Evolutionary conservation across 164 flowering plant genomes (phyloP).

Genomic region (Dillenia suffruticosa): DNA sequence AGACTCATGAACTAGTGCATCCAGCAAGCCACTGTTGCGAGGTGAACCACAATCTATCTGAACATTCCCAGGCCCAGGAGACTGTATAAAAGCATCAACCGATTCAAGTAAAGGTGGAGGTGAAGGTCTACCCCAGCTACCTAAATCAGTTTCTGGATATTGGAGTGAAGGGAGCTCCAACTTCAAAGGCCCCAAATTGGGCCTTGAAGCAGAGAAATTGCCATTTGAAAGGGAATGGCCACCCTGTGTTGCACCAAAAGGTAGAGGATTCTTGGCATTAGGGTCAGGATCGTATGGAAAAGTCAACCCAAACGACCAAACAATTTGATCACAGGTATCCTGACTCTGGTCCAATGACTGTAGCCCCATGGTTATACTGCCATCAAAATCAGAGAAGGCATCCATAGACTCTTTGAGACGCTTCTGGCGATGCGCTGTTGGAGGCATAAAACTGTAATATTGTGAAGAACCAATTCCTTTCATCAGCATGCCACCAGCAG

Average conservation of each 20-base stretch:
- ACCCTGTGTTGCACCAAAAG: constrained; percentile 36
- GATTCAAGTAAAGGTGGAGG: constrained; percentile 39
- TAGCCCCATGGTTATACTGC: constrained; percentile 23
- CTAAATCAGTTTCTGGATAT: constrained; percentile 61
- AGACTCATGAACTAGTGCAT: constrained; percentile 55
- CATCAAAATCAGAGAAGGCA: constrained; percentile 29
- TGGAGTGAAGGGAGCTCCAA: constrained; percentile 99
- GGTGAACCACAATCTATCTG: constrained; percentile 49
- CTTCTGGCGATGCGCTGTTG: constrained; percentile 40
- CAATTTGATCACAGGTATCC: constrained; percentile 27
- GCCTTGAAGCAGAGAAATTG: constrained; percentile 84
- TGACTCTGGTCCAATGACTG: constrained; percentile 36
- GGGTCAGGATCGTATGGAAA: constrained; percentile 41
- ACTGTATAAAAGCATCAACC: constrained; percentile 47
- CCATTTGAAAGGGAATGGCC: constrained; percentile 82
- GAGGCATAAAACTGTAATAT: constrained; percentile 27
- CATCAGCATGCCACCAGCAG: constrained; percentile 34
- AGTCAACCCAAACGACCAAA: constrained; percentile 35
- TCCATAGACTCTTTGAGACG: constrained; percentile 45
- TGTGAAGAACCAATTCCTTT: constrained; percentile 44
- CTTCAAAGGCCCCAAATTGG: constrained; percentile 63
- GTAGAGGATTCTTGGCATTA: constrained; percentile 9
- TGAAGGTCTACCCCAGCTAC: constrained; percentile 47
- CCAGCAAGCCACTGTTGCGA: constrained; percentile 64
- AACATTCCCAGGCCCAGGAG: constrained; percentile 23